Percentiles rank a stretch among this genome's conserved stretches.
Conservation (phyloP, 352 stramenopile genomes). For the Phytophthora constricta region DNA sequence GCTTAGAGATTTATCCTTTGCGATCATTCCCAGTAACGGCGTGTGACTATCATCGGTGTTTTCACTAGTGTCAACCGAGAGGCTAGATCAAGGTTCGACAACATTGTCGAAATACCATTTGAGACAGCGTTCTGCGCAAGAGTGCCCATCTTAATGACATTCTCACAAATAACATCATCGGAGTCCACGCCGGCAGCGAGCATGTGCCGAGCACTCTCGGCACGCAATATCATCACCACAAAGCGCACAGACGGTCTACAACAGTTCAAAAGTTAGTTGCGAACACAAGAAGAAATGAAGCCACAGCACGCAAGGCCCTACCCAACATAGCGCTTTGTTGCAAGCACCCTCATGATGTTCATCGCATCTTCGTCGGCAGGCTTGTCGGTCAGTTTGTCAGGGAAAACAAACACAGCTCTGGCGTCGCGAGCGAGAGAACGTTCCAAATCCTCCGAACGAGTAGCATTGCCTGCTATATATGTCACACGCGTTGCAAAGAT, state of each 20-base stretch:
- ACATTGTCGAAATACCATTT: slow-evolving; percentile 83
- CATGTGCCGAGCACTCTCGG: slow-evolving; percentile 82
- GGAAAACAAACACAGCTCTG: slow-evolving; percentile 84
- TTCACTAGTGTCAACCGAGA: slow-evolving; percentile 62
- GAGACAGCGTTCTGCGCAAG: slow-evolving; percentile 81
- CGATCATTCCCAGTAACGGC: slow-evolving; percentile 20
- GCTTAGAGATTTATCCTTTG: slow-evolving; percentile 40
- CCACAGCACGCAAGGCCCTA: slow-evolving; percentile 24
- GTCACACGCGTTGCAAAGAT: slow-evolving; percentile 83
- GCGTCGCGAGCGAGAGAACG: slow-evolving; percentile 60
- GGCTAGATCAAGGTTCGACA: slow-evolving; percentile 84
- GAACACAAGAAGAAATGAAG: not conserved
- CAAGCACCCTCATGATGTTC: slow-evolving; percentile 87
- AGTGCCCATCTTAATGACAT: slow-evolving; percentile 89
- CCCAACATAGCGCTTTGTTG: slow-evolving; percentile 76
- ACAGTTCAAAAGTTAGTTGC: slow-evolving; percentile 17
- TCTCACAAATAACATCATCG: slow-evolving; percentile 88
- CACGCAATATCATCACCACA: slow-evolving; percentile 79
- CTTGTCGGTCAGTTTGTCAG: slow-evolving; percentile 81
- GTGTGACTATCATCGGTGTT: slow-evolving; percentile 15
- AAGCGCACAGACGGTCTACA: slow-evolving; percentile 64
- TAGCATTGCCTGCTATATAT: slow-evolving; percentile 81
- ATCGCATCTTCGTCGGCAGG: slow-evolving; percentile 76
- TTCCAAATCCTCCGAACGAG: slow-evolving; percentile 76
- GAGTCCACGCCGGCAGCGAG: slow-evolving; percentile 73